These are phyloP conservation scores for Cercospora sp. DNA, from an alignment of 2,329 filamentous ascomycete species.

Conservation along the genomic window DNA sequence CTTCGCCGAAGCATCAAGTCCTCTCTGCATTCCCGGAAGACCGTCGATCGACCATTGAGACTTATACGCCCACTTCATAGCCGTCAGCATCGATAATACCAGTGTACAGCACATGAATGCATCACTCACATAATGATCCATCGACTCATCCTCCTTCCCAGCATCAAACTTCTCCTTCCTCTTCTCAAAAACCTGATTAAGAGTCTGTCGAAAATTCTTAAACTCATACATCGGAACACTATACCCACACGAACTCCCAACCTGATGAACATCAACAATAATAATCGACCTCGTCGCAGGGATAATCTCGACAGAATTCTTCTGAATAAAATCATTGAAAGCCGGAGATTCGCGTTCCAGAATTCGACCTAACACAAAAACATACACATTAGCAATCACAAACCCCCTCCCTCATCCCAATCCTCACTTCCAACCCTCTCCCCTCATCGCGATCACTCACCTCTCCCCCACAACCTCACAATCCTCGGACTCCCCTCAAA, in stretches of 20 bases:
- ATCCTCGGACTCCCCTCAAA: constrained; percentile 47
- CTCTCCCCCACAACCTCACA: constrained; percentile 46
- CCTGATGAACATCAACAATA: constrained; percentile 47
- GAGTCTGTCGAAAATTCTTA: constrained; percentile 41
- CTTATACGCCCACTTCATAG: constrained; percentile 44
- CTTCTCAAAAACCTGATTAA: constrained; percentile 46
- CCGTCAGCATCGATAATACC: neutral
- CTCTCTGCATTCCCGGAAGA: constrained; percentile 46
- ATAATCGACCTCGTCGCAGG: constrained; percentile 45
- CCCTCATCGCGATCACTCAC: constrained; percentile 11
- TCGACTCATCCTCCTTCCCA: constrained; percentile 43
- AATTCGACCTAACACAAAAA: constrained; percentile 25
- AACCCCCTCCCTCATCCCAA: constrained; percentile 25
- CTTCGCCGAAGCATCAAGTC: constrained; percentile 39
- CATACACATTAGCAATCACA: constrained; percentile 28
- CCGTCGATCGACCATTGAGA: constrained; percentile 47
- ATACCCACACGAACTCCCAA: constrained; percentile 46
- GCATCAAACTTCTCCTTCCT: constrained; percentile 39
- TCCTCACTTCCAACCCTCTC: constrained; percentile 34
- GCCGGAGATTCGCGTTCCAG: constrained; percentile 41
- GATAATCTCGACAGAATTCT: constrained; percentile 40
- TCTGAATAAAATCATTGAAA: constrained; percentile 39
- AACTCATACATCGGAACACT: constrained; percentile 49
- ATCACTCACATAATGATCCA: constrained; percentile 39
- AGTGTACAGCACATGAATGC: neutral